A percentile compares a stretch with the other conserved stretches of the same genome.
phyloP scores from a whole-genome alignment of 2,329 filamentous ascomycete species.

The Trichophyton mentagrophytes region DNA sequence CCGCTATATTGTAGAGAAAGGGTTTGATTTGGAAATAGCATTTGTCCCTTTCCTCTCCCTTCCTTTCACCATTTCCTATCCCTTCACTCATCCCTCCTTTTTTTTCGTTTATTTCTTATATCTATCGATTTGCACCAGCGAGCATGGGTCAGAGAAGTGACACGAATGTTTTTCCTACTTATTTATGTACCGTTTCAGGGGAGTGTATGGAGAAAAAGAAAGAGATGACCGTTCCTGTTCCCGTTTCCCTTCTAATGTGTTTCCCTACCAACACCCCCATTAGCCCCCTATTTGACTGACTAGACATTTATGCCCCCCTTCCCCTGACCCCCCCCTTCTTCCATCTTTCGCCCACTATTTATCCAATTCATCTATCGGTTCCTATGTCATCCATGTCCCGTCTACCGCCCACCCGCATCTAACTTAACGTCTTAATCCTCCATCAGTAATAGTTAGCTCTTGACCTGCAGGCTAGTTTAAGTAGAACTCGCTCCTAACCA shows the following conservation, averaged over 20 bases:
- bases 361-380: background rate
- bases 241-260: background rate
- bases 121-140: background rate
- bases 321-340: background rate
- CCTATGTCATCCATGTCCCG: background rate
- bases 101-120: background rate
- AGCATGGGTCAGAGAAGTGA: constrained; percentile 3
- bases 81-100: background rate
- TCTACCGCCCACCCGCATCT: background rate
- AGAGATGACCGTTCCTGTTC: background rate
- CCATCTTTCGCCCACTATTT: background rate
- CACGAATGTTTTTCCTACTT: background rate
- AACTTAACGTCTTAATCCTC: background rate
- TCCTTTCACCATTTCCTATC: background rate
- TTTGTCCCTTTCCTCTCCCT: constrained; percentile 2
- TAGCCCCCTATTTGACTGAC: background rate
- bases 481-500: background rate
- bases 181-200: constrained; percentile 3
- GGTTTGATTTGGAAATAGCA: constrained; percentile 6
- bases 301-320: background rate
- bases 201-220: constrained; percentile 2
- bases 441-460: background rate
- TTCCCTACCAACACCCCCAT: background rate
- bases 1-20: constrained; percentile 8
- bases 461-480: background rate